Percentiles rank a stretch among this genome's conserved stretches.
These are phyloP conservation scores for Favolaschia claudopus DNA, from an alignment of 768 basidiomycete genomes.

Conservation along the genomic window DNA sequence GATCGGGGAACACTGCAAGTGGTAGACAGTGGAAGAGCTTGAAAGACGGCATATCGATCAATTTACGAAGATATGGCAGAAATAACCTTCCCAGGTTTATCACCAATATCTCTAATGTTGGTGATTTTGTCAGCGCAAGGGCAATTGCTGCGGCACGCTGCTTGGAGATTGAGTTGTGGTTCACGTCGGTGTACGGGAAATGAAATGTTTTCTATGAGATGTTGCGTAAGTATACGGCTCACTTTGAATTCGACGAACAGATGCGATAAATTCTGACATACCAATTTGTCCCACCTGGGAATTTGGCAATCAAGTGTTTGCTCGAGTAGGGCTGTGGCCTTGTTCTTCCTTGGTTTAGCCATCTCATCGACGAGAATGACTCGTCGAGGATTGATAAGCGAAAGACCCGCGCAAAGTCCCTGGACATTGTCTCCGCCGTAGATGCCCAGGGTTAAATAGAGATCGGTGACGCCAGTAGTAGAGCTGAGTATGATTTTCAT, in stretches of 20 bases:
- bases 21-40: not conserved
- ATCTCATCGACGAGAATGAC: constrained; percentile 2
- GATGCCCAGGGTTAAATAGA: constrained; percentile 2
- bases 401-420: constrained; percentile 5
- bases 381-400: constrained; percentile 2
- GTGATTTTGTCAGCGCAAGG: not conserved
- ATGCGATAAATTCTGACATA: too few relatives aligned
- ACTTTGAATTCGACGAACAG: not conserved
- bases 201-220: not conserved
- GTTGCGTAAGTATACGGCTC: not conserved
- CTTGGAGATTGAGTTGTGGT: too few relatives aligned
- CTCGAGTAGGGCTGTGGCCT: not conserved
- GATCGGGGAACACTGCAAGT: not conserved
- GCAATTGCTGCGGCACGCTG: not conserved
- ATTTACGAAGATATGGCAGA: not conserved
- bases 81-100: not conserved
- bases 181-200: not conserved
- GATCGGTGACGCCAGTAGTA: constrained; percentile 10
- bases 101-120: not conserved
- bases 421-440: not conserved
- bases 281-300: constrained; percentile 10
- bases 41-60: not conserved
- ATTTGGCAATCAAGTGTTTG: not conserved
- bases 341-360: not conserved
- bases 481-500: constrained; percentile 12